Base-by-base conservation (phyloP, 257 asterid genomes). In the Echium plantagineum region DNA sequence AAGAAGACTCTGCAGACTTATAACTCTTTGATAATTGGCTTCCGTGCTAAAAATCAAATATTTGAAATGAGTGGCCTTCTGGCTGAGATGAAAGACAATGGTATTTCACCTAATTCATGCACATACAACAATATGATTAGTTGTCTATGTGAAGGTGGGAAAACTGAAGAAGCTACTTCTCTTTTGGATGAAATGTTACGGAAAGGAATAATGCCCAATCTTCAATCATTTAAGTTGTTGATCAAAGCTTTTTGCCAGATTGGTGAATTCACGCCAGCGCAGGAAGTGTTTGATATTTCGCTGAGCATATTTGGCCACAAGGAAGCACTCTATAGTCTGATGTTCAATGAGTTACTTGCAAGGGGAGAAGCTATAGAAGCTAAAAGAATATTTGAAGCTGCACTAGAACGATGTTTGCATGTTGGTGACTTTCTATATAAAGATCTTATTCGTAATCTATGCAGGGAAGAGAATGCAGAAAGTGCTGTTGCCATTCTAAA, bases 181-280 rank as follows among this genome's bases (percentile, higher is more conserved):
- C 72, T 87, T 77, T 75, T 91, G 59, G 86, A 88, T 62, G 97
- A 88, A 76, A 88, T 91, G 98, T 61, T 91, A 73, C 83, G 68
- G 71, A 81, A 76, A 58, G 87, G 84, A 58, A 70, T 86, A 55
- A 74, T 70, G 24, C 97, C 96, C 60, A 84, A 82, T 59, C 66
- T 76, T 54, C 47, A 61, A 69, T 79, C 94, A 63, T 88, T 85
- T 66, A 71, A 81, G 69, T 62, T 84, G 69, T 70, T 91, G 58
- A 84, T 91, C 53, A 78, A 77, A 75, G 78, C 80, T 58, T 89
- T 83, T 80, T 85, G 98, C 74, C 74, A 85, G 74, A 58, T 72
- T 46, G 98, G 98, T 63, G 95, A 88, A 69, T 85, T 85, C 78
- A 85, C 85, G 66, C 95, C 94, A 32, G 97, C 98, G 47, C 84